A percentile compares a stretch with the other conserved stretches of the same genome.
Evolutionary conservation across 306 rosid genomes (phyloP).

Genomic region (Cyamopsis tetragonoloba): DNA sequence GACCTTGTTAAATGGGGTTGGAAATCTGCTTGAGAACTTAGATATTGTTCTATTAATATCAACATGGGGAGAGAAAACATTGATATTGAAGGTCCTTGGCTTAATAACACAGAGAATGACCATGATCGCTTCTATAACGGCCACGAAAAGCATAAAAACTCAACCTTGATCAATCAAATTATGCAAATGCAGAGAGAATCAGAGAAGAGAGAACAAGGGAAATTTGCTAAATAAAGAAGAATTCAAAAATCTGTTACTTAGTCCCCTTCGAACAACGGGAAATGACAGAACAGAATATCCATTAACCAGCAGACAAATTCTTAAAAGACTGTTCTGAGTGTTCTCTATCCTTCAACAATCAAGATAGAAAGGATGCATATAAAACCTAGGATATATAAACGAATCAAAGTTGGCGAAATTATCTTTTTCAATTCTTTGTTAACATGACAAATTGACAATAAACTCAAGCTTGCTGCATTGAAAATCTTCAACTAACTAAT

Average conservation of each 20-base stretch:
- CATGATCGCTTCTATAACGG: not conserved
- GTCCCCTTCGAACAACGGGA: slow-evolving; percentile 7
- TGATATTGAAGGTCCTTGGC: not conserved
- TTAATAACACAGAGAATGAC: not conserved
- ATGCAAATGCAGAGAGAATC: slow-evolving; percentile 6
- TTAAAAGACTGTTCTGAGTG: not conserved
- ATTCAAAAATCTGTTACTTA: not conserved
- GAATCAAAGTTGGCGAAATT: not conserved
- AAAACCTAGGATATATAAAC: slow-evolving; percentile 15
- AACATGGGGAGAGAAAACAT: not conserved
- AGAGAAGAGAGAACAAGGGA: not conserved
- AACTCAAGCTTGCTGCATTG: slow-evolving; percentile 20
- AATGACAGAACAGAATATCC: not conserved
- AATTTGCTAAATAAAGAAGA: not conserved
- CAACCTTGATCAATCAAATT: not conserved
- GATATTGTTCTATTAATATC: not conserved
- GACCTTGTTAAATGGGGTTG: not conserved
- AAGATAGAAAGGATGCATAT: slow-evolving; percentile 12
- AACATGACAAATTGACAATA: slow-evolving; percentile 9
- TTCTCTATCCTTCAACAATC: not conserved
- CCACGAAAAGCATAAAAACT: not conserved
- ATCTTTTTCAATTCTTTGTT: slow-evolving; percentile 4
- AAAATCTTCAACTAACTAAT: slow-evolving; percentile 7
- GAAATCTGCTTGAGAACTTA: not conserved
- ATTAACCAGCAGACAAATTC: slow-evolving; percentile 8